These are phyloP conservation scores for Metschnikowia orientalis DNA, from an alignment of 805 yeast genomes.

Conservation along the genomic window DNA sequence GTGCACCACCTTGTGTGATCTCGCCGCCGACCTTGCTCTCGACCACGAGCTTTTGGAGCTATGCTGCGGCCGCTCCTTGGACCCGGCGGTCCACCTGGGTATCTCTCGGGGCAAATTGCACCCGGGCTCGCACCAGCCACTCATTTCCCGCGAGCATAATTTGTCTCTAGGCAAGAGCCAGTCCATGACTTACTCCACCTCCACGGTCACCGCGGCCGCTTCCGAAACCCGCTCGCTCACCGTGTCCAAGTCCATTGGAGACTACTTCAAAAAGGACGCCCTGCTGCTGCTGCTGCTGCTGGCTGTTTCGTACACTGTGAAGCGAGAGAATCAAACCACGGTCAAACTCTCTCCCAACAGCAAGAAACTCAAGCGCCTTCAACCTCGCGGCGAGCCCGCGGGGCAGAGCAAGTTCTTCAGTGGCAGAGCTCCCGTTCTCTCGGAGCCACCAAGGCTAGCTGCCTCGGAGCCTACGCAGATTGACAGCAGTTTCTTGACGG, in stretches of 20 bases:
- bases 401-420: slow-evolving; percentile 18
- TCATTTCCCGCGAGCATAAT: slow-evolving; percentile 46
- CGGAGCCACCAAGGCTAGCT: background rate
- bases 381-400: background rate
- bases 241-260: slow-evolving; percentile 11
- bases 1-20: slow-evolving; percentile 56
- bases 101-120: slow-evolving; percentile 65
- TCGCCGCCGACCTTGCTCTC: slow-evolving; percentile 41
- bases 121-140: slow-evolving; percentile 52
- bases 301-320: slow-evolving; percentile 5
- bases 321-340: slow-evolving; percentile 6
- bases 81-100: slow-evolving; percentile 44
- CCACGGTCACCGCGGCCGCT: background rate
- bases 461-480: background rate
- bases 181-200: slow-evolving; percentile 3
- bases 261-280: slow-evolving; percentile 11
- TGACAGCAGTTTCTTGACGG: slow-evolving; percentile 15
- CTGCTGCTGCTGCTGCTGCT: slow-evolving; percentile 2
- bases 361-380: slow-evolving; percentile 15
- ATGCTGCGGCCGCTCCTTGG: slow-evolving; percentile 45
- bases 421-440: background rate
- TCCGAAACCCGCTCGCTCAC: slow-evolving; percentile 10
- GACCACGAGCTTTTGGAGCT: slow-evolving; percentile 39
- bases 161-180: slow-evolving; percentile 17
- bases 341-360: slow-evolving; percentile 18